Conservation (phyloP, 257 asterid species). For the Echium plantagineum region DNA sequence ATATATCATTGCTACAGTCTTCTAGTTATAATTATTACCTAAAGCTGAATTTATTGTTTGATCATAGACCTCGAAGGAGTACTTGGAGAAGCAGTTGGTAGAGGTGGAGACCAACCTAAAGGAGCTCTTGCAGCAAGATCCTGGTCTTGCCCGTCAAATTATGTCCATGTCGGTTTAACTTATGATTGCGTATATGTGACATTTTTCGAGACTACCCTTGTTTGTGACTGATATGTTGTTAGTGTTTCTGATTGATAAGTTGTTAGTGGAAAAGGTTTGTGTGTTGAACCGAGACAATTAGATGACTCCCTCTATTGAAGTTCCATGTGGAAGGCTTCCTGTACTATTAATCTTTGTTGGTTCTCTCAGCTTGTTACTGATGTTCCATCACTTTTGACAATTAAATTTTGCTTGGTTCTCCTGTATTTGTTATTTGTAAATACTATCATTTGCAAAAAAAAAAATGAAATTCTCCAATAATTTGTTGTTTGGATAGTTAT, state of each 20-base stretch:
- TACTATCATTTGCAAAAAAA: too few relatives aligned
- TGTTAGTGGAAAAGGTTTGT: not conserved
- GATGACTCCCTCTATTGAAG: not conserved
- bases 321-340: not conserved
- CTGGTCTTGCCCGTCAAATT: slow-evolving; percentile 87
- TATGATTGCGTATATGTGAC: not conserved
- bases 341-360: too few relatives aligned
- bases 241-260: too few relatives aligned
- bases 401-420: too few relatives aligned
- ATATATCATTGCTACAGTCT: not conserved
- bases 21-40: not conserved
- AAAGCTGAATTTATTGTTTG: slow-evolving; percentile 1
- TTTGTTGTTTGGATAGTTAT: too few relatives aligned
- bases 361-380: too few relatives aligned
- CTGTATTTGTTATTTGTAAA: too few relatives aligned
- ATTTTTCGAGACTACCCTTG: not conserved
- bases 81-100: slow-evolving; percentile 67
- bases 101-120: slow-evolving; percentile 71
- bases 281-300: not conserved
- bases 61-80: slow-evolving; percentile 71
- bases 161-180: slow-evolving; percentile 73
- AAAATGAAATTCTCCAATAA: too few relatives aligned
- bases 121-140: slow-evolving; percentile 88
- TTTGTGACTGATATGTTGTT: too few relatives aligned
- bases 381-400: too few relatives aligned